Evolutionary conservation across 2,329 filamentous ascomycete species (phyloP).

Genomic region (Xenoacremonium recifei): DNA sequence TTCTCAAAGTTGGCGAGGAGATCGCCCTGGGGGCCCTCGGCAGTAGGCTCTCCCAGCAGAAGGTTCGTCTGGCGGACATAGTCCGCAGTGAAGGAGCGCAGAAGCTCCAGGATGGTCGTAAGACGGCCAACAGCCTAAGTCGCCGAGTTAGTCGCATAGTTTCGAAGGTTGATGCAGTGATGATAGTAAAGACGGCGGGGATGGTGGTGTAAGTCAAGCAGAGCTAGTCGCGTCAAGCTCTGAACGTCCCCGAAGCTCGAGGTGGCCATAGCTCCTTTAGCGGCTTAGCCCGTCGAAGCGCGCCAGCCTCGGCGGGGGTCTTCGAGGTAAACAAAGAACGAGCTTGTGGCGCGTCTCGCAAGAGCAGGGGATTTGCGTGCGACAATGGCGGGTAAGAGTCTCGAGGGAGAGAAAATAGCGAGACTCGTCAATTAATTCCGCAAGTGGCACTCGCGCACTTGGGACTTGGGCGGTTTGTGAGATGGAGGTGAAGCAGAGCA

Average conservation of each 20-base stretch:
- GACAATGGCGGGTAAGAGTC: too few relatives aligned
- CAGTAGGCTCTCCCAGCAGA: constrained; percentile 65
- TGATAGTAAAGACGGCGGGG: too few relatives aligned
- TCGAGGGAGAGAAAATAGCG: not conserved
- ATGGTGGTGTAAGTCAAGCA: too few relatives aligned
- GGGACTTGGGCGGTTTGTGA: too few relatives aligned
- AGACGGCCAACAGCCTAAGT: constrained; percentile 55
- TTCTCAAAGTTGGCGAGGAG: constrained; percentile 52
- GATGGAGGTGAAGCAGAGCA: too few relatives aligned
- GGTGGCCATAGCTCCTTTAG: constrained; percentile 21
- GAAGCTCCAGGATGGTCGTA: constrained; percentile 73
- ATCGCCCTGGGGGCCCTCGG: constrained; percentile 45
- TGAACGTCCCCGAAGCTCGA: constrained; percentile 6
- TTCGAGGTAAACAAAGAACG: constrained; percentile 5
- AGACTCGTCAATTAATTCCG: too few relatives aligned
- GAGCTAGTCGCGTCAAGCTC: not conserved
- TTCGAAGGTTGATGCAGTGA: not conserved
- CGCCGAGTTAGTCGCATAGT: constrained; percentile 33
- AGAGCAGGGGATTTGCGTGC: not conserved
- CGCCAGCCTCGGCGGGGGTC: not conserved
- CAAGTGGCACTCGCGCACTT: too few relatives aligned
- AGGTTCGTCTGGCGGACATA: constrained; percentile 89
- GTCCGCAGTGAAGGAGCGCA: constrained; percentile 76
- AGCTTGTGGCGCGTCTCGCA: constrained; percentile 12
- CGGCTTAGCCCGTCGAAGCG: constrained; percentile 4